Evolutionary conservation across 148 eudicot genomes (phyloP).

Genomic region (Tetragonia tetragonoides): DNA sequence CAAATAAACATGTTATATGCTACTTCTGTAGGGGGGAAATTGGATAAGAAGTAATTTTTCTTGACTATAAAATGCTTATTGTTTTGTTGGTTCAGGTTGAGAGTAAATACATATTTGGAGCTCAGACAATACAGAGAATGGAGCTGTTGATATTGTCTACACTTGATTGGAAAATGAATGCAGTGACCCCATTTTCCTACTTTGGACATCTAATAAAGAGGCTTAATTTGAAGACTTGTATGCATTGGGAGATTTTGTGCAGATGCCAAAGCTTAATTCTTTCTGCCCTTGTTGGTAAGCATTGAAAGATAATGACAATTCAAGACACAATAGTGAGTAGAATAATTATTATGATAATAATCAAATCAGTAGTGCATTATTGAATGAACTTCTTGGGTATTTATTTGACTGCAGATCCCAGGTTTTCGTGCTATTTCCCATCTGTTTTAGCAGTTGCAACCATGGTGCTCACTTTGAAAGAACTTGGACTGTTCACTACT

Average conservation of each 20-base stretch:
- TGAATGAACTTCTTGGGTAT: not conserved
- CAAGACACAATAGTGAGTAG: too few species aligned
- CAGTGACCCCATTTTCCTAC: slow-evolving; percentile 75
- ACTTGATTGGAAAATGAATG: slow-evolving; percentile 78
- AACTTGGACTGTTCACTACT: slow-evolving; percentile 39
- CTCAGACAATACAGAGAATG: slow-evolving; percentile 76
- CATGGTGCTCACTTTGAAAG: slow-evolving; percentile 56
- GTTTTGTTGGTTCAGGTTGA: slow-evolving; percentile 46
- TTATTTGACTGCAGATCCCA: slow-evolving; percentile 46
- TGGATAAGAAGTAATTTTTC: too few species aligned
- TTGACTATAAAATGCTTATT: not conserved
- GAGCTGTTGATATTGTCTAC: slow-evolving; percentile 76
- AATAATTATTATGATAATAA: not conserved
- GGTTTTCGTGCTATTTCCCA: slow-evolving; percentile 50
- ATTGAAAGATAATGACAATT: not conserved
- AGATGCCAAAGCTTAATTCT: slow-evolving; percentile 54
- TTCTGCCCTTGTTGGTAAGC: slow-evolving; percentile 57
- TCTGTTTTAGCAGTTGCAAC: slow-evolving; percentile 70
- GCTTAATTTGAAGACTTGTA: slow-evolving; percentile 46
- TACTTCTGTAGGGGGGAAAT: too few species aligned
- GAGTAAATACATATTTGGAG: slow-evolving; percentile 53
- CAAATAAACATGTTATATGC: too few species aligned
- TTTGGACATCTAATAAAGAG: slow-evolving; percentile 50
- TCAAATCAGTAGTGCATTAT: not conserved
- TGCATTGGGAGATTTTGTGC: slow-evolving; percentile 44